Evolutionary conservation across 352 stramenopile genomes (phyloP).

Genomic region (Phytophthora boehmeriae): DNA sequence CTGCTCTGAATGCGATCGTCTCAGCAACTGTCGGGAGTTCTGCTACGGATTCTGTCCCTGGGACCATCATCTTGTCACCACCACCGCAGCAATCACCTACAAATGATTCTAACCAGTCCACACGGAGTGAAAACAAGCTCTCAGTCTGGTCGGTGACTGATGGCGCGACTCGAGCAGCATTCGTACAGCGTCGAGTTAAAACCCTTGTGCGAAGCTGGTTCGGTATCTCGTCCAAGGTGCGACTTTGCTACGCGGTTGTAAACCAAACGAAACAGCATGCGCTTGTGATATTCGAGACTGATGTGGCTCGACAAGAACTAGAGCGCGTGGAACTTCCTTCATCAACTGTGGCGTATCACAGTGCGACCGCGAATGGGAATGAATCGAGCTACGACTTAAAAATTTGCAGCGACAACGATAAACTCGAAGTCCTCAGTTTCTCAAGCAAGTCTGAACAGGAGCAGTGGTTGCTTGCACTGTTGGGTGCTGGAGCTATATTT

Average conservation of each 20-base stretch:
- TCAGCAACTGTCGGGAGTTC: constrained; percentile 18
- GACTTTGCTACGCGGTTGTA: constrained; percentile 39
- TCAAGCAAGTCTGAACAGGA: constrained; percentile 45
- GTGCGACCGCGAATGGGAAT: constrained; percentile 8
- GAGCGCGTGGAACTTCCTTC: constrained; percentile 24
- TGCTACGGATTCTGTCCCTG: constrained; percentile 13
- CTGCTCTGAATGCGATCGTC: constrained; percentile 10
- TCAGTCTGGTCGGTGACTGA: constrained; percentile 46
- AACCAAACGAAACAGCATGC: constrained; percentile 35
- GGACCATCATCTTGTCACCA: constrained; percentile 20
- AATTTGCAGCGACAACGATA: constrained; percentile 31
- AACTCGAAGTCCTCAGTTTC: constrained; percentile 39
- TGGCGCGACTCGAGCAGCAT: constrained; percentile 38
- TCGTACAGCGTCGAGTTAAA: constrained; percentile 23
- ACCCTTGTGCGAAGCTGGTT: constrained; percentile 22
- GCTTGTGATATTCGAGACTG: constrained; percentile 38
- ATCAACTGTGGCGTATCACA: constrained; percentile 41
- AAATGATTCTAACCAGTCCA: constrained; percentile 5
- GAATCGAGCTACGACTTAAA: constrained; percentile 21
- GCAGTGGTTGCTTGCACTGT: constrained; percentile 49
- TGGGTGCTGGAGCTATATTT: constrained; percentile 54
- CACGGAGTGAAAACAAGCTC: constrained; percentile 5
- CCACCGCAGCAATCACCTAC: constrained; percentile 6
- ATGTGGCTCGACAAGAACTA: constrained; percentile 34
- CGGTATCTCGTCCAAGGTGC: constrained; percentile 6